Conservation (phyloP, 164 flowering plant genomes). For the Malania oleifera region DNA sequence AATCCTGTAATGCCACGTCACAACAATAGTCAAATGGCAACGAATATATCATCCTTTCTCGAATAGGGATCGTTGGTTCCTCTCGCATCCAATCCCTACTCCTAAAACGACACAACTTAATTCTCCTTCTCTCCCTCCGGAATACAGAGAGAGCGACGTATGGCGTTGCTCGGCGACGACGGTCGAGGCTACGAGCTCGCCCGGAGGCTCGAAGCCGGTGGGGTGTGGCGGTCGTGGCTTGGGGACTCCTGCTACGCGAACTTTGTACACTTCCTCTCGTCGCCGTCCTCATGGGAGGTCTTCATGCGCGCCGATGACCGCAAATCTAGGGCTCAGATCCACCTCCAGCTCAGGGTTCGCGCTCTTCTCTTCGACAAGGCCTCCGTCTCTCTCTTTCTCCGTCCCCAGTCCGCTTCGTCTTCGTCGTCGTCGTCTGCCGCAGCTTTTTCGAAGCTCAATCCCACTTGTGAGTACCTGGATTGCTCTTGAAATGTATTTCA, state of each 20-base stretch:
- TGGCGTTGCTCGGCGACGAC: conserved; percentile 83
- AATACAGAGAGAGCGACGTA: conserved; percentile 11
- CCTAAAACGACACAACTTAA: too few relatives aligned
- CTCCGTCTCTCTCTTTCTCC: conserved; percentile 60
- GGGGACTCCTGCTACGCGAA: conserved; percentile 65
- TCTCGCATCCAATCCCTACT: too few relatives aligned
- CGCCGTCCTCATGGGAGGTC: conserved; percentile 71
- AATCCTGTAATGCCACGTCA: too few relatives aligned
- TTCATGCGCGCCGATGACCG: conserved; percentile 58
- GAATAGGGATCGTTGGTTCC: too few relatives aligned
- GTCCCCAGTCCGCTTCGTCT: conserved; percentile 23
- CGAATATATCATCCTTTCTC: too few relatives aligned
- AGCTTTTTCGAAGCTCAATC: conserved; percentile 57
- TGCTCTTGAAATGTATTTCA: too few relatives aligned
- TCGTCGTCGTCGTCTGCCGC: conserved; percentile 21
- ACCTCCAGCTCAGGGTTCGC: conserved; percentile 79
- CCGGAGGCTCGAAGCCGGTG: conserved; percentile 55
- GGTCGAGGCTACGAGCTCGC: conserved; percentile 94
- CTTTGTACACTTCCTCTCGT: conserved; percentile 47
- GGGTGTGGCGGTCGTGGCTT: conserved; percentile 91
- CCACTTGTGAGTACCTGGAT: conserved; percentile 40
- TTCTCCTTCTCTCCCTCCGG: too few relatives aligned
- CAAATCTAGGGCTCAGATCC: conserved; percentile 62
- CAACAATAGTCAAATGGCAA: too few relatives aligned
- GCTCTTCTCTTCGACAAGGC: conserved; percentile 94